These are phyloP conservation scores for Phytophthora quininea DNA, from an alignment of 352 stramenopile genomes.

Conservation along the genomic window DNA sequence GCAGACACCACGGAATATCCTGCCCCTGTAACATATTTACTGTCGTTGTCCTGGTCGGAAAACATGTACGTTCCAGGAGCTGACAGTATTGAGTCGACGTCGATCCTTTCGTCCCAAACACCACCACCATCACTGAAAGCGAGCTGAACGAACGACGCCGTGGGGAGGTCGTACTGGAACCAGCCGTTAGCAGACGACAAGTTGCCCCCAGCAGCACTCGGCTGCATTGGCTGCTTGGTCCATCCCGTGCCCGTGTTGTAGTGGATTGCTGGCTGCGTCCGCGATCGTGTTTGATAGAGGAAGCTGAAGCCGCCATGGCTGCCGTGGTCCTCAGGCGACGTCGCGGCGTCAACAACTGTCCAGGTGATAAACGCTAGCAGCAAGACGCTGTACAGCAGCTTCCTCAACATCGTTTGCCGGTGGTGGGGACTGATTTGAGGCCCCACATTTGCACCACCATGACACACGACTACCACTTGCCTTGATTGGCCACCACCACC, in stretches of 20 bases:
- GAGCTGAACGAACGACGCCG: slow-evolving; percentile 35
- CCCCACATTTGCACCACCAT: not conserved
- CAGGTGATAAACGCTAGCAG: not conserved
- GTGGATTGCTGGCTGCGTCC: slow-evolving; percentile 25
- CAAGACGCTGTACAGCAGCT: not conserved
- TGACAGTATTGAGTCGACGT: slow-evolving; percentile 46
- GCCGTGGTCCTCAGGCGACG: too few relatives aligned
- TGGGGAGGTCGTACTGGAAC: slow-evolving; percentile 44
- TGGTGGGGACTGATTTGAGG: not conserved
- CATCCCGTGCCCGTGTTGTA: slow-evolving; percentile 39
- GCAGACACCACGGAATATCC: slow-evolving; percentile 47
- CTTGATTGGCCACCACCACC: not conserved
- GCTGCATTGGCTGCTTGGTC: slow-evolving; percentile 41
- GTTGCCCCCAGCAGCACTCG: slow-evolving; percentile 36
- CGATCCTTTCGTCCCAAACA: slow-evolving; percentile 51
- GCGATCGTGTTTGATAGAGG: slow-evolving; percentile 24
- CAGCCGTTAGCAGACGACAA: slow-evolving; percentile 48
- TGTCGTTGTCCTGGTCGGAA: slow-evolving; percentile 26
- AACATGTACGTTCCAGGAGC: slow-evolving; percentile 40
- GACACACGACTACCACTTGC: not conserved
- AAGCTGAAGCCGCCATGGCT: too few relatives aligned
- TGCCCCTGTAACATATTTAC: slow-evolving; percentile 38
- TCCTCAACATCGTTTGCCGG: not conserved
- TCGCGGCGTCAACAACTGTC: not conserved
- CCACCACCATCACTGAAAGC: slow-evolving; percentile 50